Conservation (phyloP, 2,329 filamentous ascomycete genomes). For the Kalaharituber pfeilii region DNA sequence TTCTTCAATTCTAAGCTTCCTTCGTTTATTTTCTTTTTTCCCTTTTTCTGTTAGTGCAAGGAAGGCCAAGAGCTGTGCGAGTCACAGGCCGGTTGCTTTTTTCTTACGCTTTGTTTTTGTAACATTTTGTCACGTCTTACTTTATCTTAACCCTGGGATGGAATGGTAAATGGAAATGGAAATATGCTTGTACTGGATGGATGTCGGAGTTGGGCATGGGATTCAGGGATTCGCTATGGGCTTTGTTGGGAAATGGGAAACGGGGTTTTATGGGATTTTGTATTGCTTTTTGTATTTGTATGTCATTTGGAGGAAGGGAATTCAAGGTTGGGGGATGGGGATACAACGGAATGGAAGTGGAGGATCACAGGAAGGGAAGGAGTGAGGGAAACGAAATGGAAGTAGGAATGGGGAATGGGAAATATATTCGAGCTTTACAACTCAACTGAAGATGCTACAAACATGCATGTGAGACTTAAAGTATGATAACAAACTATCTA, state of each 20-base stretch:
- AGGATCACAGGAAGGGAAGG: background rate
- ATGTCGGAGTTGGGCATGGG: too few relatives aligned
- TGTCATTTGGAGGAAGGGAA: conserved; percentile 1
- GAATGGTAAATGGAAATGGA: conserved; percentile 1
- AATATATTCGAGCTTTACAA: background rate
- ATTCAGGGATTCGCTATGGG: conserved; percentile 9
- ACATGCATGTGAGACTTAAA: too few relatives aligned
- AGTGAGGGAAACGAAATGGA: too few relatives aligned
- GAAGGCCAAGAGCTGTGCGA: background rate
- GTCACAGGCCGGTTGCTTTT: too few relatives aligned
- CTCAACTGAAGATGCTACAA: background rate
- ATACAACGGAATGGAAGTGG: too few relatives aligned
- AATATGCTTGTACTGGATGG: conserved; percentile 8
- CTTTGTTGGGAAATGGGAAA: conserved; percentile 5
- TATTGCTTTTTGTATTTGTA: conserved; percentile 2
- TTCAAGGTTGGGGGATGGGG: background rate
- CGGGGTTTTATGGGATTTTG: conserved; percentile 2
- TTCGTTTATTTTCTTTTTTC: conserved; percentile 1
- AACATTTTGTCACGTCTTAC: background rate
- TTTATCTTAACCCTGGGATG: background rate
- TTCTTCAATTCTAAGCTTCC: background rate
- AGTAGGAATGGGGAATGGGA: background rate
- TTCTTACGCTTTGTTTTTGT: conserved; percentile 6
- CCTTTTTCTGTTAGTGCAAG: conserved; percentile 4
- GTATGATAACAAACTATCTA: too few relatives aligned